Conservation (phyloP, 1,284 basidiomycete species). For the Laetiporus sulphureus region DNA sequence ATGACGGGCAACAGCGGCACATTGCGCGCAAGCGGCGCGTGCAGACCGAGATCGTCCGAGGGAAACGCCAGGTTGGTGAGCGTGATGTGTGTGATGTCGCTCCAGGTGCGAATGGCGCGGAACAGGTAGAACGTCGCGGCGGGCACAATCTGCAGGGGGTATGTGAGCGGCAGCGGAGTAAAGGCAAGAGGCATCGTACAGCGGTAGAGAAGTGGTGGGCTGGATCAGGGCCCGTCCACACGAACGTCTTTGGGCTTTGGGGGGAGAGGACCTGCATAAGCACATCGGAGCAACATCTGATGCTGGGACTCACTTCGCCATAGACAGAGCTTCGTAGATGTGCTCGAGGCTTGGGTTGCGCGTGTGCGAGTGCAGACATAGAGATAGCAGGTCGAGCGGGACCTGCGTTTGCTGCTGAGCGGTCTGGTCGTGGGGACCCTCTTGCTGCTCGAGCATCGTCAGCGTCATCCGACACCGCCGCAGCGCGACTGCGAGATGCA, state of each 20-base stretch:
- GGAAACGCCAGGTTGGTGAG: constrained; percentile 40
- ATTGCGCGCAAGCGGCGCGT: constrained; percentile 14
- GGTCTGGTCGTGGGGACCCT: too few relatives aligned
- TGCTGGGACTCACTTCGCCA: constrained; percentile 33
- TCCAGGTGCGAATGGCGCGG: constrained; percentile 36
- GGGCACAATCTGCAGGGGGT: constrained; percentile 41
- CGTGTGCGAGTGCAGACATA: constrained; percentile 39
- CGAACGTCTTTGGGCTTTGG: constrained; percentile 40
- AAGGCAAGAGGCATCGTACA: constrained; percentile 21
- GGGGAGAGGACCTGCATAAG: too few relatives aligned
- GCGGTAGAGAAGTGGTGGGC: constrained; percentile 54
- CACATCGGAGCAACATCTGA: too few relatives aligned
- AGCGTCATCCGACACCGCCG: constrained; percentile 10
- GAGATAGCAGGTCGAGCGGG: constrained; percentile 29
- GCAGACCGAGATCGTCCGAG: constrained; percentile 16
- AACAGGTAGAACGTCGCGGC: constrained; percentile 36
- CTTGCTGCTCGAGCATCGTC: not conserved
- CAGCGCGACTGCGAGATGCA: constrained; percentile 20
- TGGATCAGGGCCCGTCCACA: constrained; percentile 53
- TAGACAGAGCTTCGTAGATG: constrained; percentile 33
- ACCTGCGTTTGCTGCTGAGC: too few relatives aligned
- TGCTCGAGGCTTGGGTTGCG: constrained; percentile 29
- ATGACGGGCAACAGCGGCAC: constrained; percentile 28
- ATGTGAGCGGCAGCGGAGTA: not conserved
- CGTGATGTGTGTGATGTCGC: constrained; percentile 36